These are phyloP conservation scores for Ceratocystis ficicola DNA, from an alignment of 2,329 filamentous ascomycete genomes.

Conservation along the genomic window DNA sequence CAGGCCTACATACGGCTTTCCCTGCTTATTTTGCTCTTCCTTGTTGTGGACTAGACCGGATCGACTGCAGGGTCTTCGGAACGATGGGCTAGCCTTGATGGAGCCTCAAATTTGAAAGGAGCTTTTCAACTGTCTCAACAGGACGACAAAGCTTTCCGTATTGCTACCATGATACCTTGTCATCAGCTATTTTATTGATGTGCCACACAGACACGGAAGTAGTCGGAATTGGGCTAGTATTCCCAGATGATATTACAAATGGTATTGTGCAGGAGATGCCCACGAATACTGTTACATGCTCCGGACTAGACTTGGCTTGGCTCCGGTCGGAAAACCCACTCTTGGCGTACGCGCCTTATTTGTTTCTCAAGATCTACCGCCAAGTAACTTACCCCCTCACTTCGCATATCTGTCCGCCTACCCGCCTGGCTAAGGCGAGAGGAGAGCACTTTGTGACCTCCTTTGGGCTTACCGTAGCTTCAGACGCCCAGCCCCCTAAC, in stretches of 20 bases:
- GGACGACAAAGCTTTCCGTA: background rate
- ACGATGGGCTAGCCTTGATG: background rate
- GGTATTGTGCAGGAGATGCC: background rate
- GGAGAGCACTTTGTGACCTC: background rate
- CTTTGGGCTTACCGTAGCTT: background rate
- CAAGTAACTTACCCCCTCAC: background rate
- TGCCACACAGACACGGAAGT: background rate
- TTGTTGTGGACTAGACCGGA: slow-evolving; percentile 4
- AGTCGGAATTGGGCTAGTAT: background rate
- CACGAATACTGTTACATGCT: background rate
- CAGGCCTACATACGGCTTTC: background rate
- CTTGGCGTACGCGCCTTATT: background rate
- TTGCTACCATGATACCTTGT: background rate
- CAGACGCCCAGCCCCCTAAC: background rate
- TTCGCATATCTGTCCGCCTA: background rate
- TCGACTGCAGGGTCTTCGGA: background rate
- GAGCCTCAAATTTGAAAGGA: slow-evolving; percentile 3
- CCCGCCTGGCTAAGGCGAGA: background rate
- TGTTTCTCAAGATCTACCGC: background rate
- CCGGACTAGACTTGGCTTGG: background rate
- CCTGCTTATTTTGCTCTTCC: background rate
- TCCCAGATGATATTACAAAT: background rate
- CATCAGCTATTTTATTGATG: background rate
- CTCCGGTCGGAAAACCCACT: background rate
- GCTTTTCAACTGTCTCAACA: background rate